A percentile compares a stretch with the other conserved stretches of the same genome.
These are phyloP conservation scores for Lactuca saligna DNA, from an alignment of 129 eudicot species.

Conservation along the genomic window DNA sequence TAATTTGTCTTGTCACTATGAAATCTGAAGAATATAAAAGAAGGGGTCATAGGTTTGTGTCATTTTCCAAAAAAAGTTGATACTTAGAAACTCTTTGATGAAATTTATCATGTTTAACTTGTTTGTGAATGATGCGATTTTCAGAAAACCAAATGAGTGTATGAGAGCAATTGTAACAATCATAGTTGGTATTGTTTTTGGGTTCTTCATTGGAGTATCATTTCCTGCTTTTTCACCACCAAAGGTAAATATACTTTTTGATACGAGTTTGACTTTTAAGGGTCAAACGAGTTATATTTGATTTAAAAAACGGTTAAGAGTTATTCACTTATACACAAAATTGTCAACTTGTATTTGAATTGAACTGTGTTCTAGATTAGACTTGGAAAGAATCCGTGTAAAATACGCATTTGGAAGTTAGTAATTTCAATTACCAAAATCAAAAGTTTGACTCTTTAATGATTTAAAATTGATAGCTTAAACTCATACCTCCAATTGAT, in stretches of 20 bases:
- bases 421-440: not conserved
- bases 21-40: constrained; percentile 34
- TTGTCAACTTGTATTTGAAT: not conserved
- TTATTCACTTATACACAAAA: not conserved
- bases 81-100: not conserved
- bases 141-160: constrained; percentile 56
- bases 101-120: constrained; percentile 7
- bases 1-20: constrained; percentile 19
- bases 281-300: not conserved
- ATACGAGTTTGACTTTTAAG: constrained; percentile 10
- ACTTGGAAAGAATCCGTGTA: not conserved
- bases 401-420: not conserved
- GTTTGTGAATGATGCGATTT: constrained; percentile 27
- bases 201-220: constrained; percentile 69
- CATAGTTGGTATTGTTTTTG: constrained; percentile 57
- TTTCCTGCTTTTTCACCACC: constrained; percentile 52
- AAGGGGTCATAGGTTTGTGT: constrained; percentile 51
- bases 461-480: constrained; percentile 47
- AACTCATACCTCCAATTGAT: constrained; percentile 39
- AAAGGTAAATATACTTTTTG: constrained; percentile 49
- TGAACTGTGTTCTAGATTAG: not conserved
- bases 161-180: constrained; percentile 49
- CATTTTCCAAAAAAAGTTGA: not conserved
- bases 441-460: not conserved
- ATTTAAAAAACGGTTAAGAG: not conserved